Percentiles rank a stretch among this genome's conserved stretches.
These are phyloP conservation scores for Jacaranda copaia DNA, from an alignment of 257 asterid species.

Conservation along the genomic window DNA sequence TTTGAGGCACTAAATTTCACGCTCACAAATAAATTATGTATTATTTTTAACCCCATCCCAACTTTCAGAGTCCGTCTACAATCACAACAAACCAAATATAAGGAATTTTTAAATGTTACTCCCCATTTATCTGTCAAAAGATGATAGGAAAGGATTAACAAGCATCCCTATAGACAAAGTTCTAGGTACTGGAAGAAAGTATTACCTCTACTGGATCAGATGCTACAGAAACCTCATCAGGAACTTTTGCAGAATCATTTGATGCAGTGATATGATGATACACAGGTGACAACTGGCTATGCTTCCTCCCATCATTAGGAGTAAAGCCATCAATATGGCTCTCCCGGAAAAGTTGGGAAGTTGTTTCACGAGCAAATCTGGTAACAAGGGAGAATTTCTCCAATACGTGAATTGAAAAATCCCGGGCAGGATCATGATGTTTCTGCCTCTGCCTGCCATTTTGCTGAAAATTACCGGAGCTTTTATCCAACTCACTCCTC, in stretches of 20 bases:
- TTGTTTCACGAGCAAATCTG: constrained; percentile 98
- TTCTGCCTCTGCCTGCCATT: constrained; percentile 73
- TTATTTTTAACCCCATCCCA: neutral
- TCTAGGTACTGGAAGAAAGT: constrained; percentile 27
- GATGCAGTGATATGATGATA: constrained; percentile 44
- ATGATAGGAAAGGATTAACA: constrained; percentile 13
- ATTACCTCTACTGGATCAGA: constrained; percentile 85
- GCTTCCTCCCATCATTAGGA: constrained; percentile 66
- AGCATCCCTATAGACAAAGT: constrained; percentile 14
- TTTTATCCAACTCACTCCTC: constrained; percentile 50
- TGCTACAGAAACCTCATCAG: constrained; percentile 60
- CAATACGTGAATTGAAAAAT: constrained; percentile 87
- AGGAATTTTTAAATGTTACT: neutral
- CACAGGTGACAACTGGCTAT: constrained; percentile 47
- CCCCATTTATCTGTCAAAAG: constrained; percentile 24
- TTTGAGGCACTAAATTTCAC: neutral
- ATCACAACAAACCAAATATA: constrained; percentile 16
- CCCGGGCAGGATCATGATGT: constrained; percentile 86
- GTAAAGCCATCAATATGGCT: constrained; percentile 62
- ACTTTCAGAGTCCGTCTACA: constrained; percentile 11
- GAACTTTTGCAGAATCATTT: constrained; percentile 51
- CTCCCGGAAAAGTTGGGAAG: constrained; percentile 94
- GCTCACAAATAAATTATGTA: constrained; percentile 6
- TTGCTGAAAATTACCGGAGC: constrained; percentile 48
- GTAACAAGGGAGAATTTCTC: constrained; percentile 98